Evolutionary conservation across 768 basidiomycete genomes (phyloP).

Genomic region (Podaxis pistillaris): DNA sequence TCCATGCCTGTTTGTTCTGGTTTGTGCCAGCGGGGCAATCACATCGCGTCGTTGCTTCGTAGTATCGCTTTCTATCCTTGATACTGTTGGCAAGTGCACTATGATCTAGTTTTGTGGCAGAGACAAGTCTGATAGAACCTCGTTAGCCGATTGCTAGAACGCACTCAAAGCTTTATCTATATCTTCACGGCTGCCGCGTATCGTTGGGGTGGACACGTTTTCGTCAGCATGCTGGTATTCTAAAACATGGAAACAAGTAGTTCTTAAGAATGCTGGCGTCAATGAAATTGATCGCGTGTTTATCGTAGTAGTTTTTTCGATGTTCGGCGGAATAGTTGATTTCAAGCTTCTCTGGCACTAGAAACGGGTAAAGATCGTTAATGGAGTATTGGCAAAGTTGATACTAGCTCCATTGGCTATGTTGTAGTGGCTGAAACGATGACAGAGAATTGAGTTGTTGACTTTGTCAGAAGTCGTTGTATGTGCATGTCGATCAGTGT

Average conservation of each 20-base stretch:
- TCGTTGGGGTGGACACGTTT: background rate
- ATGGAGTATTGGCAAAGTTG: background rate
- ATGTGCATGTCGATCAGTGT: background rate
- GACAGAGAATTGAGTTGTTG: background rate
- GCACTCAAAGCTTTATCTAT: background rate
- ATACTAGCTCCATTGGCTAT: background rate
- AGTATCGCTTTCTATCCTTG: background rate
- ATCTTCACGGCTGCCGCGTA: background rate
- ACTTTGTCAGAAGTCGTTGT: background rate
- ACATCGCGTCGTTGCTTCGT: background rate
- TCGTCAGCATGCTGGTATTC: background rate
- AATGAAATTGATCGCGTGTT: background rate
- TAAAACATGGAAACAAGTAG: background rate
- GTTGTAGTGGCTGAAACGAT: background rate
- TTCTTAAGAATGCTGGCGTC: background rate
- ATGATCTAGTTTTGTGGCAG: background rate
- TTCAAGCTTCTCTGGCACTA: background rate
- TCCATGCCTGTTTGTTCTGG: background rate
- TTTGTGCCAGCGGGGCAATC: background rate
- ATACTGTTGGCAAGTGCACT: background rate
- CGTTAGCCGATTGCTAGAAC: background rate
- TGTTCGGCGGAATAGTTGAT: background rate
- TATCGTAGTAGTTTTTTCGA: background rate
- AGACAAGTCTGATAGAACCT: conserved; percentile 1
- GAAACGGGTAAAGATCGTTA: background rate